Evolutionary conservation across 2,329 filamentous ascomycete species (phyloP).

Genomic region (Neoascochyta sp.): DNA sequence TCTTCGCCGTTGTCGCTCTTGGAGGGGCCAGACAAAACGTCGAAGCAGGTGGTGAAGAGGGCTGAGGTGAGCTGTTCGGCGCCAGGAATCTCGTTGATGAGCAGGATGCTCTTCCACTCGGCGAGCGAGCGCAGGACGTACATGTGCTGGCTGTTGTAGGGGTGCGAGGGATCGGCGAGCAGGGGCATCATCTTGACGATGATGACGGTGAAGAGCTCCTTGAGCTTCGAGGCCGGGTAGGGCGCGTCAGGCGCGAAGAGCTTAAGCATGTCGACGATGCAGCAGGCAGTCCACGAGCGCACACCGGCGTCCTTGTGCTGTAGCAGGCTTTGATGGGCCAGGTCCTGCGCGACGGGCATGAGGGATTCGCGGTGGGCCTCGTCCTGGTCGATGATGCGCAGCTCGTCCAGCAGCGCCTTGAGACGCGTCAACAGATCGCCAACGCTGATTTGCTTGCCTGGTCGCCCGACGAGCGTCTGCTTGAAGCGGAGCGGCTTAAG

Average conservation of each 20-base stretch:
- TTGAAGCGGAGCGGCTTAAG: constrained; percentile 65
- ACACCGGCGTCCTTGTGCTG: constrained; percentile 92
- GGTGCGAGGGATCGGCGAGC: constrained; percentile 78
- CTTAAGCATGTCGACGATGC: constrained; percentile 87
- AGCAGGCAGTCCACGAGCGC: constrained; percentile 81
- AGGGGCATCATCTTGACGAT: constrained; percentile 78
- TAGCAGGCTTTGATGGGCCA: constrained; percentile 76
- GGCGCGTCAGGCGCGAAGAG: constrained; percentile 93
- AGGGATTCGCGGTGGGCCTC: constrained; percentile 80
- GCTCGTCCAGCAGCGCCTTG: constrained; percentile 74
- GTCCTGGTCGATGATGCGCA: constrained; percentile 83
- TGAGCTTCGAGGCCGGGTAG: constrained; percentile 84
- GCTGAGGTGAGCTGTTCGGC: constrained; percentile 67
- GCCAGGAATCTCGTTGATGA: constrained; percentile 82
- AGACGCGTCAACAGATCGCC: constrained; percentile 78
- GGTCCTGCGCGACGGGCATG: constrained; percentile 75
- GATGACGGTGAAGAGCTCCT: constrained; percentile 93
- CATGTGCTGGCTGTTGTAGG: constrained; percentile 90
- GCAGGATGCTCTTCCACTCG: constrained; percentile 89
- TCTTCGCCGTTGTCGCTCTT: constrained; percentile 74
- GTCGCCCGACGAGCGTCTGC: constrained; percentile 83
- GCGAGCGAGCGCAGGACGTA: constrained; percentile 85
- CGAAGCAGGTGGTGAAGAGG: constrained; percentile 88
- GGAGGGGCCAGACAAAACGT: constrained; percentile 76
- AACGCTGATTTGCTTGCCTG: constrained; percentile 82